Evolutionary conservation across 768 basidiomycete species (phyloP).

Genomic region (Psilocybe azurescens): DNA sequence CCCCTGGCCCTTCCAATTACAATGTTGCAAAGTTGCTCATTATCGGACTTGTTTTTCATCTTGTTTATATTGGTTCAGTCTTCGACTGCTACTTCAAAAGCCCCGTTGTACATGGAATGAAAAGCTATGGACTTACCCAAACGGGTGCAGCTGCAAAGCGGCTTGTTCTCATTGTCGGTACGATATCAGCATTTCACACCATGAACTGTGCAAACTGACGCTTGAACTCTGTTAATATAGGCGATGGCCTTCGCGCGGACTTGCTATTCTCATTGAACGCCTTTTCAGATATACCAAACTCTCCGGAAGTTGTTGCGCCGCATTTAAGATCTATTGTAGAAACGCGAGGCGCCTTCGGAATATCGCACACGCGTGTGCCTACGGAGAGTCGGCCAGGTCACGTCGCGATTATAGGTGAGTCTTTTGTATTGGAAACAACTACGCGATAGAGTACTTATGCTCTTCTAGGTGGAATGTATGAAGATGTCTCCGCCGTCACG

Average conservation of each 20-base stretch:
- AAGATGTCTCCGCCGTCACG: slow-evolving; percentile 87
- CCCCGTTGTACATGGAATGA: slow-evolving; percentile 82
- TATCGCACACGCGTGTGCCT: slow-evolving; percentile 86
- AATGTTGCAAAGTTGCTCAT: slow-evolving; percentile 54
- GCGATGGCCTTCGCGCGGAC: slow-evolving; percentile 86
- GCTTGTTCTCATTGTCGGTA: slow-evolving; percentile 82
- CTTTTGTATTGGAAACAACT: not conserved
- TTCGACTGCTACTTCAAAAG: slow-evolving; percentile 93
- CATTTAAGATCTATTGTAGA: slow-evolving; percentile 72
- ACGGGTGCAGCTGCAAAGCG: slow-evolving; percentile 64
- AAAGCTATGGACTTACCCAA: slow-evolving; percentile 47
- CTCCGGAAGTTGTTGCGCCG: slow-evolving; percentile 72
- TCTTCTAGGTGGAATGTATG: slow-evolving; percentile 79
- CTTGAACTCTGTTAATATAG: too few species aligned
- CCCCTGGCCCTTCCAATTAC: slow-evolving; percentile 28
- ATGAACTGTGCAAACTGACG: not conserved
- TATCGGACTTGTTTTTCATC: slow-evolving; percentile 77
- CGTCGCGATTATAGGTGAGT: slow-evolving; percentile 80
- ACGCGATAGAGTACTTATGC: not conserved
- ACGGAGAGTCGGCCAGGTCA: slow-evolving; percentile 91
- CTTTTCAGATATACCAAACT: slow-evolving; percentile 55
- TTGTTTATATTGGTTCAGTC: slow-evolving; percentile 70
- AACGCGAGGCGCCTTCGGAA: slow-evolving; percentile 75
- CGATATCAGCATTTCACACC: too few species aligned
- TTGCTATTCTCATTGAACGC: slow-evolving; percentile 70